Conservation (phyloP, 305 asterid species). For the Caryopteris hybrid region DNA sequence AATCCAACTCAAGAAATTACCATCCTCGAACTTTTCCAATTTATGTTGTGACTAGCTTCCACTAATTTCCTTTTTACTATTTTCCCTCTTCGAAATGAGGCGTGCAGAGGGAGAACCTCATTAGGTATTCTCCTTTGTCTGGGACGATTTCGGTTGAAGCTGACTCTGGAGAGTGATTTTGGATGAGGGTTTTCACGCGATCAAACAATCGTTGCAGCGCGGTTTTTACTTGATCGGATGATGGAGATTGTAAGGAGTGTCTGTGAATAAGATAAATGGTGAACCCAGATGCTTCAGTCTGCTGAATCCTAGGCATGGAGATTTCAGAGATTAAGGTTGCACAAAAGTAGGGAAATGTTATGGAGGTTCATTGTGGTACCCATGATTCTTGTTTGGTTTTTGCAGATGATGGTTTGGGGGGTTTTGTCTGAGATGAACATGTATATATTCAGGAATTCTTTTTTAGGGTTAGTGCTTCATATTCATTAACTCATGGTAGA, state of each 20-base stretch:
- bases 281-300: constrained; percentile 32
- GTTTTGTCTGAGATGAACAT: background rate
- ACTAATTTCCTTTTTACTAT: no score
- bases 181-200: constrained; percentile 20
- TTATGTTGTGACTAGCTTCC: no score
- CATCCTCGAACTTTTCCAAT: no score
- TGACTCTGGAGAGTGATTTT: background rate
- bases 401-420: background rate
- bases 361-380: constrained; percentile 5
- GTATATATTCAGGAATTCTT: constrained; percentile 9
- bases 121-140: constrained; percentile 38
- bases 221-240: constrained; percentile 7
- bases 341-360: background rate
- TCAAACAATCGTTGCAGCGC: constrained; percentile 32
- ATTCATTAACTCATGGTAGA: background rate
- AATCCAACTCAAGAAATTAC: no score
- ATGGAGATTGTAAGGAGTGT: constrained; percentile 33
- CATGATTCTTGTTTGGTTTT: background rate
- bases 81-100: no score
- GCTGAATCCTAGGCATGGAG: constrained; percentile 8
- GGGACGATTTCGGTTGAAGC: constrained; percentile 22
- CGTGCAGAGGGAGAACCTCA: constrained; percentile 49
- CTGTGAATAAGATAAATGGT: constrained; percentile 42
- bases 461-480: background rate
- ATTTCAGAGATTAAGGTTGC: constrained; percentile 13